Conservation (phyloP, 1,139 yeast genomes). For the Yamadazyma songkhlaensis region DNA sequence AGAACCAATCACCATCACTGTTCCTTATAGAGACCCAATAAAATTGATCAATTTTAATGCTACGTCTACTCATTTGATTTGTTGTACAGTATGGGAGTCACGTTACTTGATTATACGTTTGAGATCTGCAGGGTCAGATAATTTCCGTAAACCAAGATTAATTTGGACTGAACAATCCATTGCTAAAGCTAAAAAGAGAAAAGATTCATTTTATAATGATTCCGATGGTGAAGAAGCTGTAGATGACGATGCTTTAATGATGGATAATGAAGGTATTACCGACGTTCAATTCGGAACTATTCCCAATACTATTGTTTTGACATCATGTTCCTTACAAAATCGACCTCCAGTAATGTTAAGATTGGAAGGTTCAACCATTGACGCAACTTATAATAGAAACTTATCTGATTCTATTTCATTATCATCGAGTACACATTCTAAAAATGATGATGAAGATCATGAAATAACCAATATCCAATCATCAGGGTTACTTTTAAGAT, state of each 20-base stretch:
- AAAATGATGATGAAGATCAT: constrained; percentile 16
- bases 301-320: constrained; percentile 34
- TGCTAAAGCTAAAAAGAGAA: constrained; percentile 14
- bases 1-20: constrained; percentile 68
- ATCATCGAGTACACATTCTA: constrained; percentile 20
- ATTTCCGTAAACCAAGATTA: constrained; percentile 60
- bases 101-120: constrained; percentile 74
- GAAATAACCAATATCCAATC: constrained; percentile 26
- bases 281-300: constrained; percentile 59
- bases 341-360: constrained; percentile 35
- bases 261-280: constrained; percentile 87
- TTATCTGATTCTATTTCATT: constrained; percentile 17
- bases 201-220: constrained; percentile 16
- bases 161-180: constrained; percentile 37
- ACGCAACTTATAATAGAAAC: constrained; percentile 15
- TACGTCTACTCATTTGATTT: constrained; percentile 66
- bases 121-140: constrained; percentile 30
- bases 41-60: constrained; percentile 69
- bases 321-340: constrained; percentile 36
- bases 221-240: constrained; percentile 19
- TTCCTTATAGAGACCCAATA: constrained; percentile 85
- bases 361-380: constrained; percentile 36
- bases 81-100: constrained; percentile 83
- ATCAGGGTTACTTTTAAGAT: constrained; percentile 37
- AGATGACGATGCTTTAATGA: constrained; percentile 35